phyloP scores from a whole-genome alignment of 257 asterid genomes.

The Prunella vulgaris region DNA sequence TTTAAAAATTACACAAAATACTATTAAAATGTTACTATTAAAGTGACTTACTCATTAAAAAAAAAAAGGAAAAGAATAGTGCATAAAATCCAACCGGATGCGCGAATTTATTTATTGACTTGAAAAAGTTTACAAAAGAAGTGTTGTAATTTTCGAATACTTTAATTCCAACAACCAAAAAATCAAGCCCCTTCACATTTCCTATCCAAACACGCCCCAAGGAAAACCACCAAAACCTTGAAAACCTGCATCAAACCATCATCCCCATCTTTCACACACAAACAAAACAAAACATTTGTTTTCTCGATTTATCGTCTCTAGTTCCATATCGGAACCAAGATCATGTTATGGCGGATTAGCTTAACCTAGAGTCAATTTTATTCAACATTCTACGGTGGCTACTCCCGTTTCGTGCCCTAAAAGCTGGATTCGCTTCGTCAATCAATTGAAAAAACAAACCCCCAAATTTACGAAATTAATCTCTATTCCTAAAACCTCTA shows the following conservation, averaged over 20 bases:
- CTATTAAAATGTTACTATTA: too few species aligned
- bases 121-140: too few species aligned
- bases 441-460: conserved; percentile 1
- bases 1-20: too few species aligned
- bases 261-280: background rate
- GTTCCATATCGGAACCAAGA: background rate
- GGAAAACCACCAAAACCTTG: background rate
- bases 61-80: too few species aligned
- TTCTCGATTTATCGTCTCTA: background rate
- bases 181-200: background rate
- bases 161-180: background rate
- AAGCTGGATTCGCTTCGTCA: background rate
- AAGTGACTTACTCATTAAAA: too few species aligned
- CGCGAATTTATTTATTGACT: too few species aligned
- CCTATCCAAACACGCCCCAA: conserved; percentile 4
- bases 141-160: too few species aligned
- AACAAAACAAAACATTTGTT: background rate
- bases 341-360: conserved; percentile 15
- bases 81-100: too few species aligned
- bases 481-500: background rate
- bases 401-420: conserved; percentile 22
- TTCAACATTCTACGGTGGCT: conserved; percentile 7
- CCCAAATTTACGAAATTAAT: background rate
- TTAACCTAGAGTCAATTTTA: conserved; percentile 17
- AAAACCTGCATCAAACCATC: background rate